Evolutionary conservation across 306 rosid genomes (phyloP), one percentile per base, ranked within the genome.

Genomic region (Cicer pinnatifidum): DNA sequence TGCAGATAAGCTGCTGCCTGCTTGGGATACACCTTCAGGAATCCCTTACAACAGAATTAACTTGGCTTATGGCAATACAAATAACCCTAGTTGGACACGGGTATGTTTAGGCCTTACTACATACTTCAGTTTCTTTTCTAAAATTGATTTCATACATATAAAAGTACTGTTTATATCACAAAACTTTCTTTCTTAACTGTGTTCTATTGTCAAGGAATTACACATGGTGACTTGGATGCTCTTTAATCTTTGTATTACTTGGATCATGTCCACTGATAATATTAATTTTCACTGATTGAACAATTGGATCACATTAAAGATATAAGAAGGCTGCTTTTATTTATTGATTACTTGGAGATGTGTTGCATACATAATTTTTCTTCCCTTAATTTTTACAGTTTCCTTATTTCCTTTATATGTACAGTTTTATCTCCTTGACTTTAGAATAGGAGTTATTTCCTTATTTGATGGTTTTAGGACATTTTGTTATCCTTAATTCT

Each of bases 1-100:
- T 77, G 92, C 89, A 61, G 92, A 88, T 78, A 88, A 58, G 79
- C 65, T 88, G 48, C 84, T 85, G 58, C 92, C 92, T 75, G 92
- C 92, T 44, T 88, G 89, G 92, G 28, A 88, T 84, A 82, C 92
- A 82, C 88, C 89, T 68, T 67, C 89, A n/a, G 92, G 89, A 77
- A 84, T 88, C 75, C 92, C 92, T 5, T 85, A 77, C 69, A 88
- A 85, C 76, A 81, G 84, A 84, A 77, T 88, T 72, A 88, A 88
- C 81, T 83, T 88, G 82, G 89, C 70, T 50, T 6, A 63, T 80
- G 88, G 92, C 12, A 67, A 59, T 74, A 65, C 86, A 71, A 67
- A 75, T 77, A 88, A 88, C 48, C 88, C 85, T 75, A 9, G 20
- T 38, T 88, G 92, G 92, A 71, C 88, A 33, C 75, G 86, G 89